phyloP scores from a whole-genome alignment of 2,329 filamentous ascomycete species.

The Ceratocystis ficicola region DNA sequence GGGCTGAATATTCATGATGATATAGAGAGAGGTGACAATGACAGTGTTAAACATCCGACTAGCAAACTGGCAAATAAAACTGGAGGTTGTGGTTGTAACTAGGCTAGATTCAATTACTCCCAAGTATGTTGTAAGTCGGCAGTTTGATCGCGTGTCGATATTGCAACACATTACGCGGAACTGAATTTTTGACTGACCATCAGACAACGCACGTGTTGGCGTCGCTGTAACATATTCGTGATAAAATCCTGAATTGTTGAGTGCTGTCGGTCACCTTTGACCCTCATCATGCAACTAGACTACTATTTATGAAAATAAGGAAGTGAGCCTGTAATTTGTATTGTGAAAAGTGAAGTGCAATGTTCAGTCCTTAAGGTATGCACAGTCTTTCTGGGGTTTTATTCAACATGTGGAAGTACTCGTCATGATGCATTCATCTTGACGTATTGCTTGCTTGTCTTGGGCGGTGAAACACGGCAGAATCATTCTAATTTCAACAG shows the following conservation, averaged over 20 bases:
- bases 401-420: no score
- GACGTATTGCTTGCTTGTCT: neutral
- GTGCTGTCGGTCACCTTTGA: neutral
- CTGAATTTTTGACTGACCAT: no score
- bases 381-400: no score
- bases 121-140: neutral
- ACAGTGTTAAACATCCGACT: constrained; percentile 54
- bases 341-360: no score
- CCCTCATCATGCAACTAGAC: neutral
- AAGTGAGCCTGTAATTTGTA: no score
- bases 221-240: no score
- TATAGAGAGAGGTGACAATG: constrained; percentile 87
- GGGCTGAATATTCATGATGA: constrained; percentile 80
- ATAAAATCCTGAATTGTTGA: no score
- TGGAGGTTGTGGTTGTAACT: constrained; percentile 22
- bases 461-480: constrained; percentile 21
- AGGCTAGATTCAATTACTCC: neutral
- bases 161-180: no score
- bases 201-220: no score
- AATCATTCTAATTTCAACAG: neutral
- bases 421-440: neutral
- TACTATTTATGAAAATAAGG: neutral
- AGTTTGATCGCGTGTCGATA: neutral
- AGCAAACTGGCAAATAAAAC: constrained; percentile 2
- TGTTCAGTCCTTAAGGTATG: no score